Conservation (phyloP, 257 asterid species). For the Perilla frutescens region DNA sequence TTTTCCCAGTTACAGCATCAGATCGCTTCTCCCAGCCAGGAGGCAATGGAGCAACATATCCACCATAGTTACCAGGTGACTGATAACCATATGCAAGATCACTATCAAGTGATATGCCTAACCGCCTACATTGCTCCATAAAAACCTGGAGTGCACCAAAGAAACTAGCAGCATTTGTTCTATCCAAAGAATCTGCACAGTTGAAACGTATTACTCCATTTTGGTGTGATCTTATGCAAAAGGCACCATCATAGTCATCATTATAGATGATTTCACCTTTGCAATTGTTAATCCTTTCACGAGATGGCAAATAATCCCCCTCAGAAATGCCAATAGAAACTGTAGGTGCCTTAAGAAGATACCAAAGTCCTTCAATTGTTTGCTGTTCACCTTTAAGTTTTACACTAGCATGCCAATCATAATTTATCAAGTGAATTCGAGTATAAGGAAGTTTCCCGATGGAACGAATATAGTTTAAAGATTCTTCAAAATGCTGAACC, state of each 20-base stretch:
- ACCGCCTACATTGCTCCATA: constrained; percentile 95
- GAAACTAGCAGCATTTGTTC: constrained; percentile 99
- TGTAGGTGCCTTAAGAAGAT: constrained; percentile 92
- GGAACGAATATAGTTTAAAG: constrained; percentile 75
- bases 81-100: constrained; percentile 81
- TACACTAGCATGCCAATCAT: constrained; percentile 99
- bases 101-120: constrained; percentile 96
- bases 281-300: constrained; percentile 79
- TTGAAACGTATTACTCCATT: constrained; percentile 97
- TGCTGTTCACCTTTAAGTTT: constrained; percentile 95
- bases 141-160: constrained; percentile 98
- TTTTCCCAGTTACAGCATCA: constrained; percentile 94
- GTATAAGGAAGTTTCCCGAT: constrained; percentile 80
- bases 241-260: constrained; percentile 86
- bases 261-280: constrained; percentile 87
- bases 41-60: constrained; percentile 94
- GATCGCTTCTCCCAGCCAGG: constrained; percentile 99
- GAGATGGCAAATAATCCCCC: constrained; percentile 93
- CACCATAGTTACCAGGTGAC: constrained; percentile 65
- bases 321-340: constrained; percentile 77
- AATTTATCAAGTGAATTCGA: constrained; percentile 87
- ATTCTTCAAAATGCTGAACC: constrained; percentile 95
- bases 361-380: constrained; percentile 98
- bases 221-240: constrained; percentile 97
- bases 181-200: constrained; percentile 98